Base-by-base conservation (phyloP, 371 early-diverging fungal genomes). In the Mortierella sp. region DNA sequence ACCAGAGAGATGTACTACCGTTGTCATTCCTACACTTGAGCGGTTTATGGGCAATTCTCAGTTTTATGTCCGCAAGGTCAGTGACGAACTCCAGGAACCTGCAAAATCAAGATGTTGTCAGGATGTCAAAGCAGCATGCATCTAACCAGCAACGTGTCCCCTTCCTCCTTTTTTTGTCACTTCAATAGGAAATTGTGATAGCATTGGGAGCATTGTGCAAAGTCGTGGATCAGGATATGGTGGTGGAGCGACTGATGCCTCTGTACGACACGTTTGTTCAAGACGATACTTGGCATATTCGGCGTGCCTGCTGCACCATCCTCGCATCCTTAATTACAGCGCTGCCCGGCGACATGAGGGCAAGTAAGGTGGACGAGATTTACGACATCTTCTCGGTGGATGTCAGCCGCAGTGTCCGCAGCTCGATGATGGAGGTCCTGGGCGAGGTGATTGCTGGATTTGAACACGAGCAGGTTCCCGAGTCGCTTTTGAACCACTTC, bases 261-360 rank as follows among this genome's bases (percentile, higher is more conserved):
- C 66, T 92, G 13, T 92, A 88, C 65, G 78, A 78, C 22, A 70
- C 75, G 24, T 89, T 89, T 80, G 83, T 88, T 14, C 85, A 88
- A 50, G 91, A 92, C 66, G 88, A 88, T 41, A 90, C 90, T 39
- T 92, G 92, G 92, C 92, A 92, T 73, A 89, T 90, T 24, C 87
- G 92, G 53, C 85, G 89, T 26, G 89, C 92, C 24, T 90, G 91
- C 70, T 88, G 90, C 22, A 75, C 88, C 6, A 81, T 90, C 2
- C 76, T 92, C 4, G 89, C 91, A 5, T 70, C 87, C 10, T 64
- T 92, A 13, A 87, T 90, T 45, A 79, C 80, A 14, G 88, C 88
- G 1, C 68, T 92, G 34, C 87, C 89, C 0, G 81, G 83, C 6
- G 89, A 89, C 37, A 67, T 84, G 48, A 88, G 85, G 64, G 72